Conservation (phyloP, 805 yeast genomes). For the Candida xyloterini region DNA sequence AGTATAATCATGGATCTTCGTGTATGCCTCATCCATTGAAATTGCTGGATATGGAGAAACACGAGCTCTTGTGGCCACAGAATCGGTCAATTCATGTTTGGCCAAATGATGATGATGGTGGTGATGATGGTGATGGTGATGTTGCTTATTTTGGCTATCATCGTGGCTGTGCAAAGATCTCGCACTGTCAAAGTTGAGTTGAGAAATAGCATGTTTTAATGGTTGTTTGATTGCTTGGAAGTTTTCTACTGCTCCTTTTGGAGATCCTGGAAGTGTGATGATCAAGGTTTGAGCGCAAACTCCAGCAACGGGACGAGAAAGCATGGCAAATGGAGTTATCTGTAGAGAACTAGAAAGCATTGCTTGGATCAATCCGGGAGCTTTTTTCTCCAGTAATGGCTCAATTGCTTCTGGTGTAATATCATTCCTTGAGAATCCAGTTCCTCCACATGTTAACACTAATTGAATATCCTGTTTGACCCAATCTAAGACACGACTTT, state of each 20-base stretch:
- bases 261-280: slow-evolving; percentile 52
- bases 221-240: slow-evolving; percentile 36
- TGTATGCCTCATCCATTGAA: slow-evolving; percentile 39
- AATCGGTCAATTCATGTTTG: slow-evolving; percentile 36
- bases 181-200: slow-evolving; percentile 35
- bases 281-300: slow-evolving; percentile 36
- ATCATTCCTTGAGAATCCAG: slow-evolving; percentile 47
- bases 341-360: slow-evolving; percentile 43
- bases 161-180: slow-evolving; percentile 38
- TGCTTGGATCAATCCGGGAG: slow-evolving; percentile 48
- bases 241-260: slow-evolving; percentile 47
- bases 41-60: slow-evolving; percentile 49
- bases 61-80: slow-evolving; percentile 43
- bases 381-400: slow-evolving; percentile 40
- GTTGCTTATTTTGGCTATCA: slow-evolving; percentile 22
- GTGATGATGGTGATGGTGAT: slow-evolving; percentile 22
- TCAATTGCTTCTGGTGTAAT: slow-evolving; percentile 50
- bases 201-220: slow-evolving; percentile 43
- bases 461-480: slow-evolving; percentile 26
- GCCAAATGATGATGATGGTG: slow-evolving; percentile 26
- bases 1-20: slow-evolving; percentile 33
- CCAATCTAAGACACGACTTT: slow-evolving; percentile 28
- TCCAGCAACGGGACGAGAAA: slow-evolving; percentile 53
- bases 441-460: slow-evolving; percentile 51
- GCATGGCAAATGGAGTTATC: slow-evolving; percentile 46